Percentiles rank a stretch among this genome's conserved stretches.
Evolutionary conservation across 2,329 filamentous ascomycete species (phyloP).

Genomic region (Trichoderma sp.): DNA sequence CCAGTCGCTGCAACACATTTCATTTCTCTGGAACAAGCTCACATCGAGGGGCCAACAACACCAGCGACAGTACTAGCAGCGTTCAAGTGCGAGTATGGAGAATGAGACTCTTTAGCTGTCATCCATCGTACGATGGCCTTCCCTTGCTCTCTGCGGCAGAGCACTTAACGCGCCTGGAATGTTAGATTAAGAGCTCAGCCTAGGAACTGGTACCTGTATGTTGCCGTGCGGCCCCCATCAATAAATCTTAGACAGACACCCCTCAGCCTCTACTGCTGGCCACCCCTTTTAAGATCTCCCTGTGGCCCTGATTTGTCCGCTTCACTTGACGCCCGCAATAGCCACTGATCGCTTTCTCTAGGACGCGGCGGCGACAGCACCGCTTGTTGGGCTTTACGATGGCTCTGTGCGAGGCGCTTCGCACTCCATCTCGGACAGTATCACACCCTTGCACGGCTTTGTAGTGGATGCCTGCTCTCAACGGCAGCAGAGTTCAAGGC

Average conservation of each 20-base stretch:
- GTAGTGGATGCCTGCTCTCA: background rate
- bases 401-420: background rate
- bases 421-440: background rate
- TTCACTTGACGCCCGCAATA: conserved; percentile 24
- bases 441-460: background rate
- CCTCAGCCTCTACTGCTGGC: background rate
- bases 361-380: background rate
- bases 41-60: background rate
- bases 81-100: background rate
- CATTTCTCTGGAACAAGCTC: background rate
- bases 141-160: background rate
- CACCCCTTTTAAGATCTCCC: background rate
- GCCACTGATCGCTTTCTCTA: background rate
- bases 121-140: conserved; percentile 11
- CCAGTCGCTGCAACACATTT: background rate
- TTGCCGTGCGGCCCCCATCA: background rate
- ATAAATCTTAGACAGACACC: background rate
- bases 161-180: conserved; percentile 6
- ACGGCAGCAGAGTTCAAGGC: background rate
- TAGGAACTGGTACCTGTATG: conserved; percentile 6
- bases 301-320: conserved; percentile 11
- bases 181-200: conserved; percentile 2
- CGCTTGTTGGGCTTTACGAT: background rate
- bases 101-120: background rate
- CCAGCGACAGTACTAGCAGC: background rate